These are phyloP conservation scores for Ambrosia artemisiifolia DNA, from an alignment of 129 eudicot genomes.

Conservation along the genomic window DNA sequence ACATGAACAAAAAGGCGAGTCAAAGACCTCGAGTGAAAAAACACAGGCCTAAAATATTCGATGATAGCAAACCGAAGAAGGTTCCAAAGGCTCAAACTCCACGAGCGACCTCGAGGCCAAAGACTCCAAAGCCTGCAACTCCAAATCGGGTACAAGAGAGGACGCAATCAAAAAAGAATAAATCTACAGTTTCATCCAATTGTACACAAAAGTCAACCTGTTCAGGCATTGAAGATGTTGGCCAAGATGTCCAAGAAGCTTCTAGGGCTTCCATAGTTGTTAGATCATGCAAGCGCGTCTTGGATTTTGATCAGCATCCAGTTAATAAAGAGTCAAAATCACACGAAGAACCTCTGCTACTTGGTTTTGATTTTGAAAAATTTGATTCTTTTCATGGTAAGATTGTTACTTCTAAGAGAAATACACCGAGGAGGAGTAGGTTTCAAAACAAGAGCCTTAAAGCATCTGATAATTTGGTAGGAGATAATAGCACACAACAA, in stretches of 20 bases:
- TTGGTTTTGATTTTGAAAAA: neutral
- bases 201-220: conserved; percentile 3
- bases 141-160: conserved; percentile 30
- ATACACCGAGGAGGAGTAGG: conserved; percentile 23
- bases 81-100: conserved; percentile 35
- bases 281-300: conserved; percentile 26
- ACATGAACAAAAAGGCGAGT: conserved; percentile 37
- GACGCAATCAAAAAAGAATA: neutral
- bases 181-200: neutral
- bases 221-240: conserved; percentile 7
- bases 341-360: neutral
- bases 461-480: conserved; percentile 9
- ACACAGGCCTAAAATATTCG: conserved; percentile 50
- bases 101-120: conserved; percentile 24
- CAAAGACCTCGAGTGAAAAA: conserved; percentile 39
- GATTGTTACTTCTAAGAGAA: conserved; percentile 34
- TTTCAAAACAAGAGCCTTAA: conserved; percentile 11
- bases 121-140: conserved; percentile 34
- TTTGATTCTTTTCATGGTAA: neutral
- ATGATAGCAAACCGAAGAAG: conserved; percentile 33
- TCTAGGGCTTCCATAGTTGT: conserved; percentile 6
- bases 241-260: conserved; percentile 20
- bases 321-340: conserved; percentile 2
- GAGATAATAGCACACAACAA: neutral
- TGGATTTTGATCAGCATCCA: conserved; percentile 26